Evolutionary conservation across 169 alveolate genomes (phyloP).

Genomic region (Sarcocystis neurona): DNA sequence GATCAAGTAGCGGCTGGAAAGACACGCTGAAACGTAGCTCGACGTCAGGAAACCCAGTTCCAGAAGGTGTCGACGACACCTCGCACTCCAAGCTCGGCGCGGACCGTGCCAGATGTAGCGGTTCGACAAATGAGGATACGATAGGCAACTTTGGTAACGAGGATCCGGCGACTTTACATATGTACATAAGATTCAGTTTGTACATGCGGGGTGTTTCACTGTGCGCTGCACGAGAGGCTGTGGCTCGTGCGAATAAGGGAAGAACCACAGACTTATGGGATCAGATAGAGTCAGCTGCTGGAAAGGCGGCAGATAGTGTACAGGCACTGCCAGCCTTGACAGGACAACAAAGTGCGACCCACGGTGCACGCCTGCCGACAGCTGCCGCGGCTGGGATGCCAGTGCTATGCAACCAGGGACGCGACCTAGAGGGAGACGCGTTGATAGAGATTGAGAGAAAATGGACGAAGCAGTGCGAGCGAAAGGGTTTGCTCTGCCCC

Average conservation of each 20-base stretch:
- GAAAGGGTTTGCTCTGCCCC: not conserved
- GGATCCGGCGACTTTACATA: not conserved
- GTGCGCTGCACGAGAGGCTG: not conserved
- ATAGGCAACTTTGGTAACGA: not conserved
- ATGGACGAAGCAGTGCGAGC: not conserved
- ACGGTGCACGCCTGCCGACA: no score
- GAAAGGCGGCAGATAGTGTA: no score
- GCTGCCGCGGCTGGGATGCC: not conserved
- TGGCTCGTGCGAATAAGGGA: not conserved
- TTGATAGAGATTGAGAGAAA: not conserved
- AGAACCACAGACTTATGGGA: no score
- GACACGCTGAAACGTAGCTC: no score
- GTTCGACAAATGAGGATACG: not conserved
- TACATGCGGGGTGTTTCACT: not conserved
- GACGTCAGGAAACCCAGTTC: no score
- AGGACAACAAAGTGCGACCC: no score
- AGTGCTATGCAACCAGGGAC: no score
- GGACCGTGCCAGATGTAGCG: not conserved
- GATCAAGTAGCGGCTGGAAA: not conserved
- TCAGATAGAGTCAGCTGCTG: no score
- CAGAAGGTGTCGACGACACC: no score
- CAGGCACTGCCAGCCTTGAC: no score
- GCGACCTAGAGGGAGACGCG: not conserved
- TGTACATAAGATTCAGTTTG: constrained; percentile 33
- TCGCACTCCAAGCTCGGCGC: no score